These are phyloP conservation scores for Cichorium intybus DNA, from an alignment of 140 eudicot species.

Conservation along the genomic window DNA sequence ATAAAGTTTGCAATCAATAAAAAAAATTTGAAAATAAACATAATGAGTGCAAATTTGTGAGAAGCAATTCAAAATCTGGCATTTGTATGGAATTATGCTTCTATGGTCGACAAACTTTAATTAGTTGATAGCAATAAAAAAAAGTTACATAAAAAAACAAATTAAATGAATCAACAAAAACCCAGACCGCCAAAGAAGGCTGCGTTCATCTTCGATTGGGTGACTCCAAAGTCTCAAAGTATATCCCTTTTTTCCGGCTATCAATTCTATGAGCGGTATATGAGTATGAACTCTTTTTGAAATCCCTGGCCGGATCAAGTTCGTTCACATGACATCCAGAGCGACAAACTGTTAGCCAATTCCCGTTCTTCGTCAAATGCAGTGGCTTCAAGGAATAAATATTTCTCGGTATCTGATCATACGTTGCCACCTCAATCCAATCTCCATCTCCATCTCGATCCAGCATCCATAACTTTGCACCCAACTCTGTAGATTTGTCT, in stretches of 20 bases:
- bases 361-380: constrained; percentile 10
- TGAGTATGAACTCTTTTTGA: background rate
- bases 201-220: background rate
- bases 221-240: constrained; percentile 2
- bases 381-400: background rate
- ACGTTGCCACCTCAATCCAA: background rate
- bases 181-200: too few relatives aligned
- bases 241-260: background rate
- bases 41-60: too few relatives aligned
- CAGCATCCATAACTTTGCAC: background rate
- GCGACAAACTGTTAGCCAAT: background rate
- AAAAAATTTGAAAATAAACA: too few relatives aligned
- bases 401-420: background rate
- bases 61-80: too few relatives aligned
- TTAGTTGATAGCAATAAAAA: too few relatives aligned
- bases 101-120: too few relatives aligned
- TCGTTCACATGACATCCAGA: background rate
- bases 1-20: too few relatives aligned
- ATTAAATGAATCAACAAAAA: too few relatives aligned
- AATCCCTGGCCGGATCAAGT: background rate
- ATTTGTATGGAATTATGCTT: too few relatives aligned
- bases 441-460: constrained; percentile 7
- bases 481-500: background rate
- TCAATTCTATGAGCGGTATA: background rate
- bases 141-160: too few relatives aligned